Base-by-base conservation (phyloP, 2,329 filamentous ascomycete species). In the Ascochyta rabiei region DNA sequence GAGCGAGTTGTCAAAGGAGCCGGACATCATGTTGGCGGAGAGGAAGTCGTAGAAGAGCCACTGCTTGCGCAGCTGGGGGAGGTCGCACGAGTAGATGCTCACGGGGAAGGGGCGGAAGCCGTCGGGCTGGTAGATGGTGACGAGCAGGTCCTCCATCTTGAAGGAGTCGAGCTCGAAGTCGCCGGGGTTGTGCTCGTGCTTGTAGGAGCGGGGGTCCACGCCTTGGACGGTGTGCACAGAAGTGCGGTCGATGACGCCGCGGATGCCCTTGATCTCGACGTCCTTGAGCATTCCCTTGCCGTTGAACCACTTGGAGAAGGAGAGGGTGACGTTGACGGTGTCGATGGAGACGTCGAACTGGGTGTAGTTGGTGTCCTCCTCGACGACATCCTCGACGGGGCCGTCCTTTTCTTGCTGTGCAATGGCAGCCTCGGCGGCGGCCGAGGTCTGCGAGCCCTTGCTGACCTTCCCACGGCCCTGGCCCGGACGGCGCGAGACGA, bases 231-330 rank as follows among this genome's bases (percentile, higher is more conserved):
- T 95, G 52, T 82, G 79, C 2, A 99, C 89, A 41, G 87, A 89
- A 0, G 92, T 96, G 55, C 95, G 86, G 75, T 99, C 95, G 39
- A 99, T 83, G 5, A 98, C 91, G 19, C 95, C 95, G 56, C 95
- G 86, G 26, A 99, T 90, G 4, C 95, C 95, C 70, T 92, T 95
- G 47, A 99, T 88, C 70, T 97, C 92, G 37, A 99, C 95, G 71
- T 98, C 91, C 65, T 90, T 88, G 8, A 99, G 80, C 6, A 96
- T 82, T 0, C 95, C 95, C 74, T 93, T 97, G 19, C 95, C 93
- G 66, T 96, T 98, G 86, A 96, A 96, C 95, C 95, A 99, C 72
- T 97, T 98, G n/a, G 92, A 83, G 66, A 99, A 98, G 0, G 95
- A 99, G 23, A 99, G 76, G 0, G 93, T 98, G 37, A 99, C 93